A percentile compares a stretch with the other conserved stretches of the same genome.
Conservation (phyloP, 1,284 basidiomycete species). For the Leccinum griseonigrum region DNA sequence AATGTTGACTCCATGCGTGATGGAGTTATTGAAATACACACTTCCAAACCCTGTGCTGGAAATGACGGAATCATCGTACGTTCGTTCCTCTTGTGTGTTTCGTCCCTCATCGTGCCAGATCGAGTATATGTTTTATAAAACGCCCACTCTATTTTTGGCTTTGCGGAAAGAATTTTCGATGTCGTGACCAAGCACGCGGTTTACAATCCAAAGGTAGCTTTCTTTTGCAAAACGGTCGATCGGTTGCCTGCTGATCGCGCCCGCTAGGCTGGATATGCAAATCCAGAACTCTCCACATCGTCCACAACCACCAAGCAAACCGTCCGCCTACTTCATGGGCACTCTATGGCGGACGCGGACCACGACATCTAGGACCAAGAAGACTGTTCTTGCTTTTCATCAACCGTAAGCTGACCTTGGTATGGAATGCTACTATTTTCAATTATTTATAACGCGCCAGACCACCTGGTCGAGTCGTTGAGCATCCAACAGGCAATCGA, state of each 20-base stretch:
- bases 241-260: background rate
- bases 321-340: slow-evolving; percentile 83
- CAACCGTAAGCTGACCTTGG: slow-evolving; percentile 70
- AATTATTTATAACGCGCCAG: slow-evolving; percentile 40
- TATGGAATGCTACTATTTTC: background rate
- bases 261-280: slow-evolving; percentile 61
- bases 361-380: slow-evolving; percentile 48
- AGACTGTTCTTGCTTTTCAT: slow-evolving; percentile 93
- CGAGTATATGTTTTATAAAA: slow-evolving; percentile 96
- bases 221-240: slow-evolving; percentile 86
- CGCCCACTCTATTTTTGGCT: slow-evolving; percentile 84
- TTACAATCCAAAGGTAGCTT: slow-evolving; percentile 86
- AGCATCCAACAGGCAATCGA: slow-evolving; percentile 89
- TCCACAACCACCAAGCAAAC: slow-evolving; percentile 66
- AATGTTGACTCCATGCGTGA: too few species aligned
- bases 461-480: slow-evolving; percentile 90
- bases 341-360: slow-evolving; percentile 47
- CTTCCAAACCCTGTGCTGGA: slow-evolving; percentile 78
- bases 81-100: slow-evolving; percentile 2
- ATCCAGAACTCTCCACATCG: slow-evolving; percentile 84
- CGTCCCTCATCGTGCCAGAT: slow-evolving; percentile 51
- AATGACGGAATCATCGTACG: slow-evolving; percentile 91
- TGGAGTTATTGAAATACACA: too few species aligned
- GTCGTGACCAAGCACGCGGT: slow-evolving; percentile 94
- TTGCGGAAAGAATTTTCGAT: slow-evolving; percentile 85